Evolutionary conservation across 2,329 filamentous ascomycete genomes (phyloP), one percentile per base, ranked within the genome.

Genomic region (Monosporascus cannonballus): DNA sequence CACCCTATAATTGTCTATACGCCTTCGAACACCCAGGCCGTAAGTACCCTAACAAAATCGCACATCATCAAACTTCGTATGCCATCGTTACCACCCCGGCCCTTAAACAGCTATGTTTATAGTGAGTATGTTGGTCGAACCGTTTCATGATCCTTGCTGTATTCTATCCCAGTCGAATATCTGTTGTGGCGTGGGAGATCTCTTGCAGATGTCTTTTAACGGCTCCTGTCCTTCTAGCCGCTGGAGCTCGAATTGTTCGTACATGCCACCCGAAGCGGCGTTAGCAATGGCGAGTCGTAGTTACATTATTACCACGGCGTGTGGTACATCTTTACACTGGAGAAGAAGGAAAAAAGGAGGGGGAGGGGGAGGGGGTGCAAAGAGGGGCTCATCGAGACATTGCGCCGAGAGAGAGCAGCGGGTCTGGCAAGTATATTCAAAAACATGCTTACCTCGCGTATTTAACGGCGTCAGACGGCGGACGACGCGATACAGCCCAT

Each of bases 401-500:
- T 9, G 27, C 27, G 11, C 9, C 27, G 27, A 9, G 27, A 2
- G 27, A 2, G 27, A 30, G 27, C 9, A 11, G 27, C 3, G 27
- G 25, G 9, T 11, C 27, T 9, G 9, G 27, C 27, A 11, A 11
- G 27, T 30, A 30, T 30, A 11, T 7, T 4, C 1, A 30, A 27
- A 27, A 11, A 3, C 15, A 18, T 6, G 52, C 55, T 50, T 38
- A 56, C 62, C 62, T 15, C 59, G 60, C 11, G 11, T 44, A 34
- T 67, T 67, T 1, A 8, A 55, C 4, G 53, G 49, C 17, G 52
- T 47, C 18, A 48, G 53, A 4, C 39, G 30, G 7, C 24, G 17
- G 4, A 46, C 47, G 9, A 66, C 58, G 11, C 51, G 54, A 48
- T 67, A 67, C 1, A 67, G 51, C 2, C 65, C 65, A 30, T 67